Percentiles rank a stretch among this genome's conserved stretches.
Conservation (phyloP, 192 early-diverging fungal genomes). For the Linnemannia schmuckeri region DNA sequence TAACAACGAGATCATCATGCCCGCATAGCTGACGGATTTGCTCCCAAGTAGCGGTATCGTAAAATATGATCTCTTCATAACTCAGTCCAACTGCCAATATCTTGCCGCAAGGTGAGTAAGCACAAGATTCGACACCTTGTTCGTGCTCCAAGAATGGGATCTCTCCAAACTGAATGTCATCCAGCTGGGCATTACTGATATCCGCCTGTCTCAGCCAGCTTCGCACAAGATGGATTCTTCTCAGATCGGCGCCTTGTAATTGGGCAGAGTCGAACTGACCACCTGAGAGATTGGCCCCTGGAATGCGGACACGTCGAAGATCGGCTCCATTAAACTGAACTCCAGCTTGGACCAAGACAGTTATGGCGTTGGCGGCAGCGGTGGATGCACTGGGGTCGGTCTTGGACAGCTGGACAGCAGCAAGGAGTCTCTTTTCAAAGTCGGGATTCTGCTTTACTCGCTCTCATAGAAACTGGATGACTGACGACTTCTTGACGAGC, state of each 20-base stretch:
- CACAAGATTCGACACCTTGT: not conserved
- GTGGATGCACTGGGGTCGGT: not conserved
- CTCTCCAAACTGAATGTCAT: not conserved
- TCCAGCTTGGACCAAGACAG: constrained; percentile 4
- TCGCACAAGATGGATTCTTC: not conserved
- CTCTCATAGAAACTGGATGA: constrained; percentile 14
- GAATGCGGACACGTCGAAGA: not conserved
- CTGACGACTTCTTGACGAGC: constrained; percentile 2
- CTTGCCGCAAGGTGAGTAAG: not conserved
- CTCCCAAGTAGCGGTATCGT: not conserved
- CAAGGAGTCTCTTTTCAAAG: not conserved
- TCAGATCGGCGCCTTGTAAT: not conserved
- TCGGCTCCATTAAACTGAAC: not conserved
- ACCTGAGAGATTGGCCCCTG: not conserved
- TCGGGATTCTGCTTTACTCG: not conserved
- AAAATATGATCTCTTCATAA: not conserved
- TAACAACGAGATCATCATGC: too few relatives aligned
- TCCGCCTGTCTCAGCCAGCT: not conserved
- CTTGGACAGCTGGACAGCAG: not conserved
- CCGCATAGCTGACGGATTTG: not conserved
- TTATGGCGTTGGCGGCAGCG: constrained; percentile 9
- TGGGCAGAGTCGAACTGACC: constrained; percentile 12
- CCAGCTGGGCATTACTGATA: not conserved
- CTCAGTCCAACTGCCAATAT: not conserved
- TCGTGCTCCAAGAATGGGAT: not conserved